Evolutionary conservation across 208 protist genomes (phyloP).

Genomic region (Acanthamoeba triangularis): DNA sequence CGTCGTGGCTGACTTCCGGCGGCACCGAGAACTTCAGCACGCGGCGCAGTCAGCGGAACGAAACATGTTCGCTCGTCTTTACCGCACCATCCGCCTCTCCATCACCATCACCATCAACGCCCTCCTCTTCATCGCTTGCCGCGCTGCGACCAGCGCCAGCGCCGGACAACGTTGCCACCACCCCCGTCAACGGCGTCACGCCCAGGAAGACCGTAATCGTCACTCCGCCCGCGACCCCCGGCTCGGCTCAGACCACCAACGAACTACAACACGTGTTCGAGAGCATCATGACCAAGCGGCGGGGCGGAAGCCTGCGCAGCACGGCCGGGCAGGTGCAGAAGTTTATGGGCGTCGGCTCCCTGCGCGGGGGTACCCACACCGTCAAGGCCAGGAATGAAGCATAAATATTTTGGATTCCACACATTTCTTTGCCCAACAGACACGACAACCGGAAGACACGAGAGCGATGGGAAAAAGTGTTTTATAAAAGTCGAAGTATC

Average conservation of each 20-base stretch:
- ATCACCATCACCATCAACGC: neutral
- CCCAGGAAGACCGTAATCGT: neutral
- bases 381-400: too few species aligned
- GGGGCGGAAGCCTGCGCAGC: constrained; percentile 17
- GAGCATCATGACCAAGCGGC: constrained; percentile 52
- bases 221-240: neutral
- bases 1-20: neutral
- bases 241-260: neutral
- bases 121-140: neutral
- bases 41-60: neutral
- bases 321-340: neutral
- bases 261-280: constrained; percentile 36
- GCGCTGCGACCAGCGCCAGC: neutral
- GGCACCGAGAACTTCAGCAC: neutral
- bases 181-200: neutral
- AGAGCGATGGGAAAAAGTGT: too few species aligned
- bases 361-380: too few species aligned
- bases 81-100: neutral
- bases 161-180: neutral
- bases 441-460: too few species aligned
- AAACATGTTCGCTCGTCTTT: neutral
- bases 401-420: too few species aligned
- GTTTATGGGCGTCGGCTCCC: neutral
- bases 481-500: too few species aligned
- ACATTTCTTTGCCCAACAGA: too few species aligned